phyloP scores from a whole-genome alignment of 2,329 filamentous ascomycete species.

The Incumbomyces lentus region DNA sequence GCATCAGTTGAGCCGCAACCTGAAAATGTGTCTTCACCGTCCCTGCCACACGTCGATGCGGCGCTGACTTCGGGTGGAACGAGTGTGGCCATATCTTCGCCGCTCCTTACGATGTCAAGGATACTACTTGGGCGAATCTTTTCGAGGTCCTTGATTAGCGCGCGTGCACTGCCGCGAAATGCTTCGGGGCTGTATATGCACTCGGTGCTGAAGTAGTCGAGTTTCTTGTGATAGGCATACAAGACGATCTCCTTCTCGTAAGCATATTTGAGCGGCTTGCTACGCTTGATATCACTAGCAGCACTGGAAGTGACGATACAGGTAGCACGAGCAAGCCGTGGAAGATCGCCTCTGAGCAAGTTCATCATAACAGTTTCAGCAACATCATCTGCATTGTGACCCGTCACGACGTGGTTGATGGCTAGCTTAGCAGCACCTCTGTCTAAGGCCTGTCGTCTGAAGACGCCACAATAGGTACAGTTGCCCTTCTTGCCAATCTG shows the following conservation, averaged over 20 bases:
- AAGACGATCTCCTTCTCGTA: constrained; percentile 99
- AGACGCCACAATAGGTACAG: constrained; percentile 97
- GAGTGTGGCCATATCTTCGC: constrained; percentile 90
- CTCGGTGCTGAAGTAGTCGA: constrained; percentile 97
- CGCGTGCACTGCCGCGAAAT: constrained; percentile 83
- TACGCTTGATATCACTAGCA: constrained; percentile 81
- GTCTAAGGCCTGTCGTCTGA: constrained; percentile 85
- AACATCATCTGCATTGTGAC: constrained; percentile 94
- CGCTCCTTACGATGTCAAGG: constrained; percentile 84
- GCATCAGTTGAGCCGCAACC: constrained; percentile 68
- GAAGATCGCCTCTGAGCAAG: constrained; percentile 76
- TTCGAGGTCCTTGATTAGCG: constrained; percentile 89
- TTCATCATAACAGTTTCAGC: constrained; percentile 99
- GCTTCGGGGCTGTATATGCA: constrained; percentile 98
- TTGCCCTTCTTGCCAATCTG: constrained; percentile 97
- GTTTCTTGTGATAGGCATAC: constrained; percentile 90
- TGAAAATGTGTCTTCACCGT: constrained; percentile 38
- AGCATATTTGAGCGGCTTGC: constrained; percentile 94
- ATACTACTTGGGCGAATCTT: constrained; percentile 89
- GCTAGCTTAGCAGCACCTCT: constrained; percentile 77
- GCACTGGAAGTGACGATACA: constrained; percentile 73
- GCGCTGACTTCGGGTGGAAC: constrained; percentile 52
- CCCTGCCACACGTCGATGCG: constrained; percentile 23
- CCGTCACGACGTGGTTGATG: constrained; percentile 89
- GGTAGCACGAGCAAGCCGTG: constrained; percentile 76